phyloP scores from a whole-genome alignment of 2,329 filamentous ascomycete species.

The Nannizzia gypsea region DNA sequence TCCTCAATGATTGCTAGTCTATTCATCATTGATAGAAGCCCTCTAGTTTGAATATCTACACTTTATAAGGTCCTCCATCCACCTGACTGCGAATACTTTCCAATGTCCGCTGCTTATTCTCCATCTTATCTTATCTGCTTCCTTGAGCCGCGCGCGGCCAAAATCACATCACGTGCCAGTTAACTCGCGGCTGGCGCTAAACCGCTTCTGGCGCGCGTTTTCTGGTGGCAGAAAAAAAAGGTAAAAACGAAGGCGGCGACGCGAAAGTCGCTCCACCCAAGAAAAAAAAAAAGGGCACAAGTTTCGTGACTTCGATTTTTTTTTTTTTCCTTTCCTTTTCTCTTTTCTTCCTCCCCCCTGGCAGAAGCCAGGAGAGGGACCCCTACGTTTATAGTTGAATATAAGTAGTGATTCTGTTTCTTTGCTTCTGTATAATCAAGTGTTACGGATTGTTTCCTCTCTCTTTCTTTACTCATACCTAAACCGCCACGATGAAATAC shows the following conservation, averaged over 20 bases:
- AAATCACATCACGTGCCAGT: neutral
- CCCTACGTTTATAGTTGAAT: conserved; percentile 8
- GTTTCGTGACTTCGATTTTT: neutral
- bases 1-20: neutral
- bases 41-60: neutral
- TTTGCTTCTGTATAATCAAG: neutral
- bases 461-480: neutral
- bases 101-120: no score
- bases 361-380: conserved; percentile 12
- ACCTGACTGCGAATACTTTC: no score
- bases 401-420: neutral
- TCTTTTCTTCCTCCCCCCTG: conserved; percentile 8
- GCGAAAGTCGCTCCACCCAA: neutral
- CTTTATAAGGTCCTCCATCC: no score
- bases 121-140: neutral
- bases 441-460: neutral
- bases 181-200: neutral
- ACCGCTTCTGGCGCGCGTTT: neutral
- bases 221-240: neutral
- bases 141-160: neutral
- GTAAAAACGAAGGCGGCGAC: neutral
- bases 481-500: conserved; percentile 56
- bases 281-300: neutral
- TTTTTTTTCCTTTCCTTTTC: neutral
- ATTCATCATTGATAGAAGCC: neutral